Evolutionary conservation across 345 rosid genomes (phyloP).

Genomic region (Citrus hindsii): DNA sequence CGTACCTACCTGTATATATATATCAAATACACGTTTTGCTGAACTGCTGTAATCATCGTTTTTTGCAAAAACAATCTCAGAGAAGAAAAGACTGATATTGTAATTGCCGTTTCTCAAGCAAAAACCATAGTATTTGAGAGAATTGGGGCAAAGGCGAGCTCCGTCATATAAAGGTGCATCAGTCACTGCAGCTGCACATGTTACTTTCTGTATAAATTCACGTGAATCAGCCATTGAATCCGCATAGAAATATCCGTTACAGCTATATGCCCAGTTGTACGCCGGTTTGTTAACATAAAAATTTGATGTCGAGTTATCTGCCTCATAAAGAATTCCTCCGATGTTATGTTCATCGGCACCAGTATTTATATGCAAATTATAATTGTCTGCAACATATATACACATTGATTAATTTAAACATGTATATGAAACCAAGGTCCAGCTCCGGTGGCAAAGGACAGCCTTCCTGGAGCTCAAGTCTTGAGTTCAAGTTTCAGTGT

Average conservation of each 20-base stretch:
- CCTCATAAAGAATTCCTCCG: background rate
- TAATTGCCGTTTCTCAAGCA: constrained; percentile 19
- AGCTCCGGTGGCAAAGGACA: too few species aligned
- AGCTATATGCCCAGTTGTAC: constrained; percentile 21
- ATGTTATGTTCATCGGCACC: background rate
- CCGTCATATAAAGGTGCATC: background rate
- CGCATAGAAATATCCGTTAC: background rate
- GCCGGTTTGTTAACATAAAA: background rate
- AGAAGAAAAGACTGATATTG: constrained; percentile 14
- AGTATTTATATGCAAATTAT: constrained; percentile 15
- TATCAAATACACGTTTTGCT: constrained; percentile 22
- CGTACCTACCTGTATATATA: constrained; percentile 15
- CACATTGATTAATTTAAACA: background rate
- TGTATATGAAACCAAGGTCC: too few species aligned
- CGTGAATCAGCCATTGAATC: background rate
- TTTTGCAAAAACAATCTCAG: constrained; percentile 6
- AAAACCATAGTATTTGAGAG: constrained; percentile 22
- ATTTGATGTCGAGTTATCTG: background rate
- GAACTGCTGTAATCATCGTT: constrained; percentile 14
- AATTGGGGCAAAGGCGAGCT: constrained; percentile 23
- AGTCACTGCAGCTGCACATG: constrained; percentile 9
- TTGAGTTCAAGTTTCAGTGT: too few species aligned
- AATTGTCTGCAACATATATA: background rate
- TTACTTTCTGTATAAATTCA: background rate
- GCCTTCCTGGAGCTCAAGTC: too few species aligned